Conservation (phyloP, 176 grass and related monocot species). For the Carex parvula region DNA sequence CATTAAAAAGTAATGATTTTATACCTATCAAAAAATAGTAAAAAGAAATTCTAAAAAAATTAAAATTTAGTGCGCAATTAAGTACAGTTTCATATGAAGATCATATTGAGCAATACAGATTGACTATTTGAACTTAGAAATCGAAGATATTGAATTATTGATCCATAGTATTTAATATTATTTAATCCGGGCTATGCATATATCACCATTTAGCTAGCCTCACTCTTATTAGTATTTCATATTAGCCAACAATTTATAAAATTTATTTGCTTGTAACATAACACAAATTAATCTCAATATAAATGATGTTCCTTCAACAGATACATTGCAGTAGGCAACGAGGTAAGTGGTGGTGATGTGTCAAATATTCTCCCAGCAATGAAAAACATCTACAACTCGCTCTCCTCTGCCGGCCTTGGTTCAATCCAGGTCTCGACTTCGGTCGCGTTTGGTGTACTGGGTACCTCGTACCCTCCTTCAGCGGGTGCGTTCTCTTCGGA, state of each 20-base stretch:
- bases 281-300: neutral
- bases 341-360: slow-evolving; percentile 30
- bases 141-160: neutral
- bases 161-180: neutral
- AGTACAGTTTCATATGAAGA: too few species aligned
- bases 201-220: too few species aligned
- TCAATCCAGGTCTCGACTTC: slow-evolving; percentile 26
- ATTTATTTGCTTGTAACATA: neutral
- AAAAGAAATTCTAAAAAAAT: too few species aligned
- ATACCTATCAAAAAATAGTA: too few species aligned
- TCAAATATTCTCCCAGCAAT: slow-evolving; percentile 43
- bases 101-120: too few species aligned
- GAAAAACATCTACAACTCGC: slow-evolving; percentile 25
- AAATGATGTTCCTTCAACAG: neutral
- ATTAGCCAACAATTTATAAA: too few species aligned
- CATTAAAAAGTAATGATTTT: too few species aligned
- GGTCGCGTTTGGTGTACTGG: neutral
- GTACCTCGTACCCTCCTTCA: slow-evolving; percentile 7
- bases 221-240: neutral
- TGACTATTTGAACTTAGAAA: too few species aligned
- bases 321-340: slow-evolving; percentile 60
- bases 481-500: slow-evolving; percentile 30
- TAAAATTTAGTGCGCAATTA: too few species aligned
- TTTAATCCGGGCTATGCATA: neutral
- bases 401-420: slow-evolving; percentile 1